Evolutionary conservation across 495 filamentous ascomycete genomes (phyloP), one percentile per base, ranked within the genome.

Genomic region (Pseudoneurospora amorphoporcata): DNA sequence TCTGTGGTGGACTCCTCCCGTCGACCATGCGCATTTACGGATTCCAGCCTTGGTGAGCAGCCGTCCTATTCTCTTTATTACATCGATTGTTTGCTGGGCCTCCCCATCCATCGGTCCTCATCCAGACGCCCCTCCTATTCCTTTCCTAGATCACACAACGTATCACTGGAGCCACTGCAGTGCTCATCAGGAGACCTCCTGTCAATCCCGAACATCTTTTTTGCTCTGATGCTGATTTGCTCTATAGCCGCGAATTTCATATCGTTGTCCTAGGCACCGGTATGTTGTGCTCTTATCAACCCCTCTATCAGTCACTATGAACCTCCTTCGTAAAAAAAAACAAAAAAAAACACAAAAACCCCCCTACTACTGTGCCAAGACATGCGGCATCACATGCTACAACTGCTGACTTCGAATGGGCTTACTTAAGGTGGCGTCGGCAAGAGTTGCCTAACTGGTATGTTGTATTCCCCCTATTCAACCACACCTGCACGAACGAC

Each of bases 371-470:
- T 5, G 35, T 71, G 69, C 72, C 75, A 73, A 75, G 75, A 69
- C 58, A 42, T 32, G 37, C 58, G 65, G 65, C 69, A 71, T 80
- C 78, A 80, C 77, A 78, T 78, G 78, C 72, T 39, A 42, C 71
- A 76, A 72, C 72, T 76, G 76, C 79, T 81, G 77, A 81, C 74
- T 58, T 72, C 40, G 70, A 72, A 37, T 69, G 71, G 75, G 73
- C 75, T 74, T 74, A 74, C 75, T 75, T 74, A 75, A 96, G 94
- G 95, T 82, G 95, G 95, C 78, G 95, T 99, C 75, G 95, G 95
- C 72, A 99, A 99, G 84, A 97, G 94, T 80, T 98, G 95, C 86
- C 87, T 98, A 76, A 98, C 95, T 83, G 95, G 95, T 98, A 88
- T 75, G 87, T 83, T 72, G 42, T 74, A 70, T 68, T 70, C 69